phyloP scores from a whole-genome alignment of 345 rosid genomes.

The Conringia planisiliqua region DNA sequence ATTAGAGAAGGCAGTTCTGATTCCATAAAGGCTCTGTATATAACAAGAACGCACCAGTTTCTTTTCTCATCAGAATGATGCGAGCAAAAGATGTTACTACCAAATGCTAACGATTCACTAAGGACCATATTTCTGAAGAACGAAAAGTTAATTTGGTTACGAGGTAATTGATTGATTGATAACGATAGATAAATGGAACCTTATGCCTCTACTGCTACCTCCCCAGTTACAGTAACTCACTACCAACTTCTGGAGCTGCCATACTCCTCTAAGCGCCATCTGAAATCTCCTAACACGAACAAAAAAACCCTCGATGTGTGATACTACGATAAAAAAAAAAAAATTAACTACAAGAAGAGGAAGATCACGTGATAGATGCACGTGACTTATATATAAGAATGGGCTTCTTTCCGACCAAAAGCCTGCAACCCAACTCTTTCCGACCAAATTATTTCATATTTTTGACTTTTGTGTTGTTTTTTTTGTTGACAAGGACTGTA shows the following conservation, averaged over 20 bases:
- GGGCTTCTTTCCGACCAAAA: too few species aligned
- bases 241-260: conserved; percentile 85
- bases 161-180: too few species aligned
- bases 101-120: background rate
- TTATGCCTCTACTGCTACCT: conserved; percentile 88
- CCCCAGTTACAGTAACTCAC: conserved; percentile 93
- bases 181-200: conserved; percentile 38
- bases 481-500: too few species aligned
- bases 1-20: conserved; percentile 59
- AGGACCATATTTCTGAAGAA: too few species aligned
- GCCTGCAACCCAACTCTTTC: too few species aligned
- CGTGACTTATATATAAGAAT: too few species aligned
- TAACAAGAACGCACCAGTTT: background rate
- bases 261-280: conserved; percentile 82
- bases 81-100: too few species aligned
- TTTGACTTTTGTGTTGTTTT: too few species aligned
- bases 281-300: background rate
- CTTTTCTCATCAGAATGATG: background rate
- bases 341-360: too few species aligned
- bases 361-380: conserved; percentile 21
- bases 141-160: too few species aligned
- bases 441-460: too few species aligned
- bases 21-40: conserved; percentile 77
- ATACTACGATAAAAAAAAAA: background rate
- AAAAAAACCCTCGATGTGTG: background rate